These are phyloP conservation scores for Metarhizium rileyi DNA, from an alignment of 2,329 filamentous ascomycete species.

Conservation along the genomic window DNA sequence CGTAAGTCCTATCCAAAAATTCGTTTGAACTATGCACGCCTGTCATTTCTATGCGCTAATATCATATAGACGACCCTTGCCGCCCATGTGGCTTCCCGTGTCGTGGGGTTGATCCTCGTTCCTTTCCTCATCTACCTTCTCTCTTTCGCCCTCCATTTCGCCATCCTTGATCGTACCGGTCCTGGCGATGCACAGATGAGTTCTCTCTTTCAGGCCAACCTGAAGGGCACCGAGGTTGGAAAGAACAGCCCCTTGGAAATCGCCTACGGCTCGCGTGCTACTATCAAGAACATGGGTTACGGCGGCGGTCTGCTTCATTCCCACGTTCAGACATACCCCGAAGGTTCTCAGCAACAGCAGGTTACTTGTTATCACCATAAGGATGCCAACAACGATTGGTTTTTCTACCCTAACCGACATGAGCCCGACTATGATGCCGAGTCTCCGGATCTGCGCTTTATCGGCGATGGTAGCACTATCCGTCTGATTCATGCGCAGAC, in stretches of 20 bases:
- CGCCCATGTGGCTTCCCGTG: slow-evolving; percentile 69
- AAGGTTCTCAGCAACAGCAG: slow-evolving; percentile 89
- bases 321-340: slow-evolving; percentile 90
- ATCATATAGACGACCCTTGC: slow-evolving; percentile 48
- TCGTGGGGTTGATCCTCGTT: slow-evolving; percentile 79
- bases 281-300: slow-evolving; percentile 99
- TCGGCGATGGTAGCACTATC: slow-evolving; percentile 68
- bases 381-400: slow-evolving; percentile 99
- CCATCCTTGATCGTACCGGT: slow-evolving; percentile 84
- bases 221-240: slow-evolving; percentile 86
- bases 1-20: slow-evolving; percentile 33
- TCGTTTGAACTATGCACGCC: slow-evolving; percentile 7
- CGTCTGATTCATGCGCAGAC: slow-evolving; percentile 92
- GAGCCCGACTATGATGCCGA: slow-evolving; percentile 64
- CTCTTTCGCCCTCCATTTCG: slow-evolving; percentile 90
- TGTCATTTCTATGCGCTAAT: not conserved
- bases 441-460: slow-evolving; percentile 56
- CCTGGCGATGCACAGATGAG: slow-evolving; percentile 99
- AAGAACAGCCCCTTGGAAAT: slow-evolving; percentile 91
- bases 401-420: slow-evolving; percentile 87
- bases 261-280: slow-evolving; percentile 78
- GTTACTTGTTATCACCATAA: slow-evolving; percentile 99
- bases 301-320: slow-evolving; percentile 93
- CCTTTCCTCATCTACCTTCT: slow-evolving; percentile 89
- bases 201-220: slow-evolving; percentile 95